Conservation (phyloP, 441 rosid species). For the Mallotus japonicus region DNA sequence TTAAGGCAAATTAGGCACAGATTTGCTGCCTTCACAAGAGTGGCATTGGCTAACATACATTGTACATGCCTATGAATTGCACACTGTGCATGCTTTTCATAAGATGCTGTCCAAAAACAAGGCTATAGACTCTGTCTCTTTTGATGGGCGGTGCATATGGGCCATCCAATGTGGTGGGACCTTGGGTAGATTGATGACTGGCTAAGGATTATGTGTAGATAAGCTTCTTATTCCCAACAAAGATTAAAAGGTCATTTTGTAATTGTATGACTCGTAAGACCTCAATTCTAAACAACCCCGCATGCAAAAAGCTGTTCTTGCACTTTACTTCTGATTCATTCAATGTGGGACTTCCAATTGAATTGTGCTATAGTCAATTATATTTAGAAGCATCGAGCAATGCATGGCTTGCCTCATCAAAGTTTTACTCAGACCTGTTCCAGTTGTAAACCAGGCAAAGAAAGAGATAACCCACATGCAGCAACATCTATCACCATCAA, state of each 20-base stretch:
- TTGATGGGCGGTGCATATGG: background rate
- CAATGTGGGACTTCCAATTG: background rate
- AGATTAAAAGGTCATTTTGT: background rate
- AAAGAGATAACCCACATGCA: background rate
- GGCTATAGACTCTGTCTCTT: too few species aligned
- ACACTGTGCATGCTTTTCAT: background rate
- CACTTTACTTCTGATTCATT: background rate
- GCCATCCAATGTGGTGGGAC: slow-evolving; percentile 17
- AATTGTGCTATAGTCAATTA: background rate
- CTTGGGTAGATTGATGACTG: background rate
- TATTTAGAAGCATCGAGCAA: too few species aligned
- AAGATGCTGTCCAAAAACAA: background rate
- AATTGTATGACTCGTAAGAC: background rate
- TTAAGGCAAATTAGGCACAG: slow-evolving; percentile 3
- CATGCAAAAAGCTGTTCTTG: slow-evolving; percentile 20
- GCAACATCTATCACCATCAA: background rate
- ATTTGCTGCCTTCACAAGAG: background rate
- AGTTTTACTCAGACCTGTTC: background rate
- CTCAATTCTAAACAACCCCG: slow-evolving; percentile 25
- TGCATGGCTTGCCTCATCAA: background rate
- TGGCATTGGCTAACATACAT: background rate
- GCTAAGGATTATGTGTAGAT: background rate
- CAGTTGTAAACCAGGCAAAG: background rate
- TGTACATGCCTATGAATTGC: background rate
- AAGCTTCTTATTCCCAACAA: slow-evolving; percentile 19